phyloP scores from a whole-genome alignment of 352 stramenopile species.

The Globisporangium heterothallicum region DNA sequence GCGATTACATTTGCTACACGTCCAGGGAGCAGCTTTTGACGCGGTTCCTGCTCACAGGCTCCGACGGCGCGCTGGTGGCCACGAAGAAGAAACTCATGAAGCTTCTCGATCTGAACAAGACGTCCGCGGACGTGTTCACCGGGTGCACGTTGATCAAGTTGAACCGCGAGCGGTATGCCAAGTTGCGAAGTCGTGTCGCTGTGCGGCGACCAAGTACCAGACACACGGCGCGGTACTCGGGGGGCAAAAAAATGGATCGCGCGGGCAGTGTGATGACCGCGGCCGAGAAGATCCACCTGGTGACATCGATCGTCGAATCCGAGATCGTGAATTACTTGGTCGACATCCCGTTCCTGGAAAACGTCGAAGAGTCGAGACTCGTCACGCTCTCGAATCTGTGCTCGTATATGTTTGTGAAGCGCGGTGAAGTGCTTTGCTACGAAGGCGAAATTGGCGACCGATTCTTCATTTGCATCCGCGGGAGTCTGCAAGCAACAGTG shows the following conservation, averaged over 20 bases:
- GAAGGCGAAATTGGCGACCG: slow-evolving; percentile 55
- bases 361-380: slow-evolving; percentile 48
- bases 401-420: slow-evolving; percentile 52
- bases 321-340: slow-evolving; percentile 63
- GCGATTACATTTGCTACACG: slow-evolving; percentile 56
- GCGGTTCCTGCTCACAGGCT: slow-evolving; percentile 28
- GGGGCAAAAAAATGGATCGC: slow-evolving; percentile 13
- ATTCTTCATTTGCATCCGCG: slow-evolving; percentile 73
- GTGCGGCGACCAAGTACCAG: slow-evolving; percentile 24
- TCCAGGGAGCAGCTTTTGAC: slow-evolving; percentile 40
- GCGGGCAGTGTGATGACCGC: slow-evolving; percentile 25
- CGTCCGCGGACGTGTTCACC: slow-evolving; percentile 39
- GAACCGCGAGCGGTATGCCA: slow-evolving; percentile 42
- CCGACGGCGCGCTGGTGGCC: slow-evolving; percentile 13
- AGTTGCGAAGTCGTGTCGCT: slow-evolving; percentile 26
- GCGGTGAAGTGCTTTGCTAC: slow-evolving; percentile 41
- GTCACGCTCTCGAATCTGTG: slow-evolving; percentile 63
- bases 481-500: slow-evolving; percentile 40
- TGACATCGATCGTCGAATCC: slow-evolving; percentile 60
- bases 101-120: slow-evolving; percentile 55
- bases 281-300: slow-evolving; percentile 55
- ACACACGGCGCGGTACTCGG: slow-evolving; percentile 51
- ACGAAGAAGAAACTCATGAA: slow-evolving; percentile 51
- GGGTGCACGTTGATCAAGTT: slow-evolving; percentile 61
- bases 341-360: slow-evolving; percentile 63